Base-by-base conservation (phyloP, 768 basidiomycete genomes). In the Pluteus cervinus region DNA sequence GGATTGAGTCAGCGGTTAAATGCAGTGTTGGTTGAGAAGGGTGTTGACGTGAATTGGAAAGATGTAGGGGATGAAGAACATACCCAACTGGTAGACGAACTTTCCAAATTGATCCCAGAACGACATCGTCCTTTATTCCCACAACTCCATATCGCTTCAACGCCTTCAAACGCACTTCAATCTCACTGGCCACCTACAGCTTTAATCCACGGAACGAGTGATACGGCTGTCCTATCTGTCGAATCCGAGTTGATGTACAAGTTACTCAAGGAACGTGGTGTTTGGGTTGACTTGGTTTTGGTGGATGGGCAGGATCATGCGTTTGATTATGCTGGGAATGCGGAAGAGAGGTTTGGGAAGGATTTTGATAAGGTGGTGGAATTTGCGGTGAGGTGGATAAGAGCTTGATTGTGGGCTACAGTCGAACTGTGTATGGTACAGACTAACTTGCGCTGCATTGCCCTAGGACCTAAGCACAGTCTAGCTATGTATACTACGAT, bases 1-100 rank as follows among this genome's bases (percentile, higher is more conserved):
- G 75, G 76, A 42, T 52, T 82, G 12, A 80, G 76, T 42, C 54
- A 37, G n/a, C n/a, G n/a, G n/a, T n/a, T n/a, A n/a, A n/a, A n/a
- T n/a, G n/a, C n/a, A n/a, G n/a, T n/a, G n/a, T n/a, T n/a, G n/a
- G n/a, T n/a, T n/a, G n/a, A n/a, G n/a, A n/a, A n/a, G 11, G 59
- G 59, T 4, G 68, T 69, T 17, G 23, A 42, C 20, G 53, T 50
- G 24, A 35, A 43, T 26, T 33, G 57, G 20, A 37, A 40, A 7
- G 55, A 54, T 32, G 40, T 59, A 10, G 48, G 50, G 24, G 58
- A 55, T 8, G 53, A 53, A 40, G 73, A 75, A 29, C 78, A 80
- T 44, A 69, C 71, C n/a, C n/a, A n/a, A n/a, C n/a, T n/a, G n/a
- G n/a, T n/a, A 40, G 55, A 53, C 32, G 30, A 45, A 37, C 47